phyloP scores from a whole-genome alignment of 257 asterid species.

The Agastache rugosa region DNA sequence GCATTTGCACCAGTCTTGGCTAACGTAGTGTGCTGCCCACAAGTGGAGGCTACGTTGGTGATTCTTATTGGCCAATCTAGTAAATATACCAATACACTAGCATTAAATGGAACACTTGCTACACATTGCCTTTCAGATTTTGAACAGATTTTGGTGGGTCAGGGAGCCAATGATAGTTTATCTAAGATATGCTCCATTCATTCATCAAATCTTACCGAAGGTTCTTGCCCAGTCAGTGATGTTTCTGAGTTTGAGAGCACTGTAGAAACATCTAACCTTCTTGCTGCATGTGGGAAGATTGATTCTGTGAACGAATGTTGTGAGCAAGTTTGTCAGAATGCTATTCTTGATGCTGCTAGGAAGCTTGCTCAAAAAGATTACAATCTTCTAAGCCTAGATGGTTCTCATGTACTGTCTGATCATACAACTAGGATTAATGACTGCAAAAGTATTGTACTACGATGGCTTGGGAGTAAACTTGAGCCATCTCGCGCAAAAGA shows the following conservation, averaged over 20 bases:
- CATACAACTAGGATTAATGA: slow-evolving; percentile 73
- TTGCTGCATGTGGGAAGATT: slow-evolving; percentile 81
- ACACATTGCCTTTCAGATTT: slow-evolving; percentile 86
- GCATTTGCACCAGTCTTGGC: slow-evolving; percentile 91
- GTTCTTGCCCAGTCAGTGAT: slow-evolving; percentile 85
- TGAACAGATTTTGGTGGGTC: slow-evolving; percentile 77
- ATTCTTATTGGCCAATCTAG: slow-evolving; percentile 87
- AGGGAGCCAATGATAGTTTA: slow-evolving; percentile 80
- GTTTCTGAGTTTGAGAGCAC: slow-evolving; percentile 76
- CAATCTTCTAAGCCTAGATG: slow-evolving; percentile 58
- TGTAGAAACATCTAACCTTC: slow-evolving; percentile 74
- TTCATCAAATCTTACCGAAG: slow-evolving; percentile 83
- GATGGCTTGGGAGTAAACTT: slow-evolving; percentile 97
- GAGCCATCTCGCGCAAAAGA: slow-evolving; percentile 82
- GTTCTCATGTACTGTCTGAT: slow-evolving; percentile 60
- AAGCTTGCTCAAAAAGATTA: slow-evolving; percentile 79
- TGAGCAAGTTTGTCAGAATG: slow-evolving; percentile 87
- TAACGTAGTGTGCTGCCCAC: slow-evolving; percentile 96
- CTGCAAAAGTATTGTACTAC: slow-evolving; percentile 74
- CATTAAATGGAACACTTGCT: slow-evolving; percentile 71
- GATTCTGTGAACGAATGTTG: slow-evolving; percentile 92
- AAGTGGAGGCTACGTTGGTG: slow-evolving; percentile 83
- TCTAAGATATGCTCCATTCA: slow-evolving; percentile 76
- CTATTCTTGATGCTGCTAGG: slow-evolving; percentile 82
- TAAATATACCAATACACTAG: slow-evolving; percentile 65